Conservation (phyloP, 139 green algal genomes). For the Yamagishiella unicocca region DNA sequence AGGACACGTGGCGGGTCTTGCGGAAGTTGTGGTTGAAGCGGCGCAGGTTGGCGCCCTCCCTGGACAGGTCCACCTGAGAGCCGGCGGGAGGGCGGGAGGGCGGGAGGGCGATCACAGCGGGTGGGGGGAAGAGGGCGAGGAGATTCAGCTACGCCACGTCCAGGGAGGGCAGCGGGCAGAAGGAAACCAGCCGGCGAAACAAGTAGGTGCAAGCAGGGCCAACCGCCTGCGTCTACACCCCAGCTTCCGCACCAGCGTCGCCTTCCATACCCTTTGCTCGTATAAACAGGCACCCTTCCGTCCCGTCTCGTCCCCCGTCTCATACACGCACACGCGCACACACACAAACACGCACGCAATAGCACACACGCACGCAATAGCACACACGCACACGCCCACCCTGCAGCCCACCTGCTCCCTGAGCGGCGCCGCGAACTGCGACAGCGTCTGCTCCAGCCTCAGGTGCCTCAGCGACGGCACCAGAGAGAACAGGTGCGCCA, state of each 20-base stretch:
- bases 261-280: too few relatives aligned
- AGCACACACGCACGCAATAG: too few relatives aligned
- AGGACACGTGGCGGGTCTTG: conserved; percentile 75
- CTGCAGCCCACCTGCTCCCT: conserved; percentile 83
- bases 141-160: too few relatives aligned
- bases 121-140: not conserved
- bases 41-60: conserved; percentile 90
- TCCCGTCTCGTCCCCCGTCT: too few relatives aligned
- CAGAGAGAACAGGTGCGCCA: conserved; percentile 70
- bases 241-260: too few relatives aligned
- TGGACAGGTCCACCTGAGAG: conserved; percentile 90
- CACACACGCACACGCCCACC: not conserved
- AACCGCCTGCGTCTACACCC: too few relatives aligned
- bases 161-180: too few relatives aligned
- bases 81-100: not conserved
- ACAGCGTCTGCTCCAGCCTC: conserved; percentile 91
- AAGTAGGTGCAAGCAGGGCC: too few relatives aligned
- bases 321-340: too few relatives aligned
- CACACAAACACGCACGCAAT: too few relatives aligned
- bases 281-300: too few relatives aligned
- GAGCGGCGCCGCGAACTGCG: conserved; percentile 97
- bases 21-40: conserved; percentile 98
- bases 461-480: conserved; percentile 76
- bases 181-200: too few relatives aligned
- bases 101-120: not conserved